A percentile compares a stretch with the other conserved stretches of the same genome.
These are phyloP conservation scores for Amylocarpus encephaloides DNA, from an alignment of 2,329 filamentous ascomycete species.

Conservation along the genomic window DNA sequence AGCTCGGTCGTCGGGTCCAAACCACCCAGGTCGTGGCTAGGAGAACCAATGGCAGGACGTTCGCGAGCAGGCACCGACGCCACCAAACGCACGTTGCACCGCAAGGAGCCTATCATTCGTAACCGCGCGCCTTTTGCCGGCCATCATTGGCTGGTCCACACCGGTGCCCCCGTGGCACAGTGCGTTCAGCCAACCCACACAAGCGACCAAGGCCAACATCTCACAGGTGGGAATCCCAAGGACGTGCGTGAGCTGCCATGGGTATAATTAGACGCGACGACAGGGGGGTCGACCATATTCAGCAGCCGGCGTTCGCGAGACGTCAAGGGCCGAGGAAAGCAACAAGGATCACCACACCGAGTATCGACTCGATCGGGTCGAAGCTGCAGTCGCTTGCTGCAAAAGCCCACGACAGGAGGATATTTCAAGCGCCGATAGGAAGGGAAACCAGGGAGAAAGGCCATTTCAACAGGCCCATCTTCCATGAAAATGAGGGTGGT, in stretches of 20 bases:
- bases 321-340: not conserved
- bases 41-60: not conserved
- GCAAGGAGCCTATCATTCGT: conserved; percentile 2
- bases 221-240: conserved; percentile 1
- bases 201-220: not conserved
- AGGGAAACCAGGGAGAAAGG: not conserved
- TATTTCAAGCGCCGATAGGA: not conserved
- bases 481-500: not conserved
- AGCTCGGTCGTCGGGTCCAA: not conserved
- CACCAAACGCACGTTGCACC: not conserved
- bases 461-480: not conserved
- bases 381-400: not conserved
- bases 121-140: conserved; percentile 12
- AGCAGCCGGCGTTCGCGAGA: not conserved
- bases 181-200: not conserved
- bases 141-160: not conserved
- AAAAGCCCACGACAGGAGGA: not conserved
- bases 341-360: not conserved
- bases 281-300: not conserved
- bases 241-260: no score
- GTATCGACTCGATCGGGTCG: not conserved
- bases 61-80: not conserved
- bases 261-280: not conserved
- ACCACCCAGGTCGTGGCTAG: not conserved
- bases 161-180: conserved; percentile 15